Evolutionary conservation across 2,329 filamentous ascomycete genomes (phyloP).

Genomic region (Alternaria metachromatica): DNA sequence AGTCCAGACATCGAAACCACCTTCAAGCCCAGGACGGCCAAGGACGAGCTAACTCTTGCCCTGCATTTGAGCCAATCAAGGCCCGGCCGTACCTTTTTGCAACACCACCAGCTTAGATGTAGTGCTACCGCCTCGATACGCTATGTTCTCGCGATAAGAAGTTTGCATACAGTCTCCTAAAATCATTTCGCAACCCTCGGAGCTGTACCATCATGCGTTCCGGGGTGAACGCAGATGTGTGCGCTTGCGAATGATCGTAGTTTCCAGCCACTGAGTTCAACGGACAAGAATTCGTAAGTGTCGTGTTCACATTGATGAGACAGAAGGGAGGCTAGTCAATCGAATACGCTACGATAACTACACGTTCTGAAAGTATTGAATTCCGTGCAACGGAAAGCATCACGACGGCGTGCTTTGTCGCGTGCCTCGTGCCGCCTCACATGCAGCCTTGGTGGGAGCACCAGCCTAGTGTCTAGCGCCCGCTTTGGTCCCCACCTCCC

Average conservation of each 20-base stretch:
- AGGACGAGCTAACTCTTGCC: background rate
- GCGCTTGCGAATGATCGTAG: background rate
- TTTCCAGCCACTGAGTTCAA: background rate
- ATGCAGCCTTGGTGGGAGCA: background rate
- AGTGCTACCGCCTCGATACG: background rate
- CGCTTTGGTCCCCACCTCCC: conserved; percentile 8
- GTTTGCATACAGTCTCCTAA: background rate
- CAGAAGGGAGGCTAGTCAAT: background rate
- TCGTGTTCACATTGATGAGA: background rate
- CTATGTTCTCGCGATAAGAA: background rate
- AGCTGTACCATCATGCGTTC: background rate
- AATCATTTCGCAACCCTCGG: background rate
- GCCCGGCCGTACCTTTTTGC: background rate
- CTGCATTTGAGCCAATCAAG: background rate
- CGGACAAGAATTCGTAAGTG: background rate
- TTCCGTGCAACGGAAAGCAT: background rate
- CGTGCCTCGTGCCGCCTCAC: background rate
- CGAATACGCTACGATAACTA: background rate
- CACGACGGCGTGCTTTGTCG: background rate
- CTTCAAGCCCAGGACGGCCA: background rate
- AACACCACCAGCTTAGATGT: background rate
- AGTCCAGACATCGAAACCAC: background rate
- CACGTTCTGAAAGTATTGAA: background rate
- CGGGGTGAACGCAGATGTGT: background rate
- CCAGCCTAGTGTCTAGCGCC: conserved; percentile 3